A percentile compares a stretch with the other conserved stretches of the same genome.
Evolutionary conservation across 2,329 filamentous ascomycete species (phyloP).

Genomic region (Clarireedia paspali): DNA sequence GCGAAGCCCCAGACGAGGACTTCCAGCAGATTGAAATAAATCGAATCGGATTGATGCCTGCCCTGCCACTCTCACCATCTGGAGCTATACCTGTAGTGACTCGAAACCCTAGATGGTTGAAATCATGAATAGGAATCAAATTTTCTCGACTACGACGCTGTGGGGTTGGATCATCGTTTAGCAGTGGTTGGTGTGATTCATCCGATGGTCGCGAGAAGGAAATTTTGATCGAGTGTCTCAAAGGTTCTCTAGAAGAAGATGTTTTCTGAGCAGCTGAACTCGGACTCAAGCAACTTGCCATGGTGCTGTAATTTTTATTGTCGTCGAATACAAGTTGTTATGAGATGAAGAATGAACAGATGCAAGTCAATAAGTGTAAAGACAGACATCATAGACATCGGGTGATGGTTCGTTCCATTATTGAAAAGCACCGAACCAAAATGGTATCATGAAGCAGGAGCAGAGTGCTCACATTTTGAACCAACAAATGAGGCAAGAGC

Average conservation of each 20-base stretch:
- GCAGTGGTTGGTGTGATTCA: neutral
- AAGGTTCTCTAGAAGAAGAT: neutral
- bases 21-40: constrained; percentile 57
- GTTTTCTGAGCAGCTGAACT: neutral
- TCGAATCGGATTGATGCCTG: constrained; percentile 53
- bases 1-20: constrained; percentile 56
- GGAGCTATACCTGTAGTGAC: constrained; percentile 33
- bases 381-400: too few species aligned
- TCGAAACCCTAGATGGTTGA: constrained; percentile 19
- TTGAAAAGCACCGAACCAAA: too few species aligned
- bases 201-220: neutral
- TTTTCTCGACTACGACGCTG: neutral
- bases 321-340: neutral
- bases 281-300: neutral
- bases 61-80: constrained; percentile 63
- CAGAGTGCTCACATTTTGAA: too few species aligned
- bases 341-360: neutral
- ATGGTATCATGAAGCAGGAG: too few species aligned
- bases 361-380: too few species aligned
- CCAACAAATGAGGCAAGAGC: too few species aligned
- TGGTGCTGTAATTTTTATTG: neutral
- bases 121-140: constrained; percentile 1
- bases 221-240: neutral
- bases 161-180: neutral
- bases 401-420: too few species aligned